A percentile compares a stretch with the other conserved stretches of the same genome.
phyloP scores from a whole-genome alignment of 768 basidiomycete species.

The Naganishia kalamii region DNA sequence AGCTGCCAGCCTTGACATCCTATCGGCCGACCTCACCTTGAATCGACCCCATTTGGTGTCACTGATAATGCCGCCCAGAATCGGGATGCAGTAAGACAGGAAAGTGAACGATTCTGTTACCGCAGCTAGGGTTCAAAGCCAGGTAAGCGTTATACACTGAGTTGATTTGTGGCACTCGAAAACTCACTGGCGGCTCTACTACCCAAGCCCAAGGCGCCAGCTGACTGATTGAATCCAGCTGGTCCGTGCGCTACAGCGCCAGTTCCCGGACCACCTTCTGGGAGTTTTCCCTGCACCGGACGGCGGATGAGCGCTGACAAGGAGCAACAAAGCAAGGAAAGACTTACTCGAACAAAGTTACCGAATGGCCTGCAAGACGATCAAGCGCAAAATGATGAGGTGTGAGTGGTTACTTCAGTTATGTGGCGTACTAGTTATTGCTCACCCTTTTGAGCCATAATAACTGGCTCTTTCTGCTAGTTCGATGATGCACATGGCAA shows the following conservation, averaged over 20 bases:
- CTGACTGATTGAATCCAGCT: slow-evolving; percentile 28
- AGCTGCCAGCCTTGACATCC: neutral
- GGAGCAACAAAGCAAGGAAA: neutral
- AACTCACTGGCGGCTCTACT: neutral
- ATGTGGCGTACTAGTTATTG: slow-evolving; percentile 17
- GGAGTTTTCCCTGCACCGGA: slow-evolving; percentile 27
- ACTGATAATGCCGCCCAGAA: slow-evolving; percentile 41
- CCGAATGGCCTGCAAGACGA: slow-evolving; percentile 32
- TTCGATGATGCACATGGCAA: slow-evolving; percentile 47
- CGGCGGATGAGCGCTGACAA: neutral
- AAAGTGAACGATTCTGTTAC: slow-evolving; percentile 36
- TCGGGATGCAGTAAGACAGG: slow-evolving; percentile 39
- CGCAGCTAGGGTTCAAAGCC: slow-evolving; percentile 32
- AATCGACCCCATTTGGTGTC: slow-evolving; percentile 45
- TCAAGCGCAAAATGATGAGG: no score
- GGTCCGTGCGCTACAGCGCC: slow-evolving; percentile 35
- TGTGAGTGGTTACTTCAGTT: no score
- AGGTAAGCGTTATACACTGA: slow-evolving; percentile 14
- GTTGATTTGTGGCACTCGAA: neutral
- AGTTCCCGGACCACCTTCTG: slow-evolving; percentile 36
- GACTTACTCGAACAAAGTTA: slow-evolving; percentile 32
- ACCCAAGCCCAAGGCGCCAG: slow-evolving; percentile 41
- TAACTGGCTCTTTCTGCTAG: slow-evolving; percentile 36
- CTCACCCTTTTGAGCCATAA: slow-evolving; percentile 1
- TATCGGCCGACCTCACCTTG: slow-evolving; percentile 21